Evolutionary conservation across 306 rosid genomes (phyloP), one percentile per base, ranked within the genome.

Genomic region (Glycine latifolia): DNA sequence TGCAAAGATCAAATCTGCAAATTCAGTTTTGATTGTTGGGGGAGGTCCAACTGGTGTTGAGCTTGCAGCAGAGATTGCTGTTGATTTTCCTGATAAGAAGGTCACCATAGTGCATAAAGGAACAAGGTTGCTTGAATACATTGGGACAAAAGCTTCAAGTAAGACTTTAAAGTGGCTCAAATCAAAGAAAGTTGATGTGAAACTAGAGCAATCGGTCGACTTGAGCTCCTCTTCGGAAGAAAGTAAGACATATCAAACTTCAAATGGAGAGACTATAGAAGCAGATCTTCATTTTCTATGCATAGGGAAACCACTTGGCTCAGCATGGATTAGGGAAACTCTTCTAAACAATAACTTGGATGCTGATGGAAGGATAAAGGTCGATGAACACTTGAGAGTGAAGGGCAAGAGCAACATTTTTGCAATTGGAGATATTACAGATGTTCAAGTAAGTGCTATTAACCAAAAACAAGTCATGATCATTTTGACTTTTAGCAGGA

Each of bases 21-120:
- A 63, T 60, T 92, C 98, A 48, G 61, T 92, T 67, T 72, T 94
- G 86, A 89, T 94, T 60, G 90, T 92, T 66, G 98, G 95, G 17
- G 98, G 98, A 16, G 98, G 98, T 31, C 98, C 98, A 16, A 90
- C 91, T 0, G 98, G 98, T n/a, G 97, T 94, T 5, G 98, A 94
- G 83, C 94, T 94, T 37, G 94, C 97, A 0, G 97, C 84, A 52
- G 98, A 94, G 83, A 91, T 94, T 10, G 94, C 90, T 8, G 91
- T 85, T 3, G 97, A 92, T 78, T 94, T 85, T 67, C 94, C 97
- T 0, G 89, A 83, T 1, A 92, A 94, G 91, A 88, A 82, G 70
- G 84, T 94, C 7, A 92, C 91, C 6, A 53, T 94, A n/a, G 94
- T 94, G 67, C 98, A 94, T 33, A 86, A 80, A 56, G 97, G 98